Percentiles rank a stretch among this genome's conserved stretches.
These are phyloP conservation scores for Leccinum pachyderme DNA, from an alignment of 1,284 basidiomycete genomes.

Conservation along the genomic window DNA sequence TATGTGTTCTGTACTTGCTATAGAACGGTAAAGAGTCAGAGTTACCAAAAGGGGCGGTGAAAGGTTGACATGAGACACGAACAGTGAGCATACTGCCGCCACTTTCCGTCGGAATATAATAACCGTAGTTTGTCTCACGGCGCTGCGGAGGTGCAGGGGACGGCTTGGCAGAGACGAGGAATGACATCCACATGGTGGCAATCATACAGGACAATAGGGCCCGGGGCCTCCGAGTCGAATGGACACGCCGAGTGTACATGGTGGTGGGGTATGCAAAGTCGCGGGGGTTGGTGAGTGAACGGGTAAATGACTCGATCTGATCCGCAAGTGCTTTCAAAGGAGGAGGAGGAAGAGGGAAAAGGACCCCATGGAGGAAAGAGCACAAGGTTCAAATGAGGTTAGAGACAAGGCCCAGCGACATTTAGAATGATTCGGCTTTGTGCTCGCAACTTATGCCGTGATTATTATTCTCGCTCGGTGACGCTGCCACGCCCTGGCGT, in stretches of 20 bases:
- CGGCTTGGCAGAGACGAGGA: constrained; percentile 8
- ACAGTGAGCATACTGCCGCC: constrained; percentile 53
- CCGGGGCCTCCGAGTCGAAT: neutral
- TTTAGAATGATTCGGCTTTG: neutral
- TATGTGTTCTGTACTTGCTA: constrained; percentile 62
- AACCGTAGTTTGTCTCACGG: constrained; percentile 38
- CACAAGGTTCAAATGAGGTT: neutral
- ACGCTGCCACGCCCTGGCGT: neutral
- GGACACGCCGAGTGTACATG: constrained; percentile 6
- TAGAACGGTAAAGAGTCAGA: neutral
- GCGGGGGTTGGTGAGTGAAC: neutral
- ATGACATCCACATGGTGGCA: constrained; percentile 6
- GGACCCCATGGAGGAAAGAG: neutral
- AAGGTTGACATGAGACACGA: constrained; percentile 14
- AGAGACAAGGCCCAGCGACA: constrained; percentile 1
- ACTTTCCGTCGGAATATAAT: constrained; percentile 40
- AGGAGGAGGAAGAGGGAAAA: neutral
- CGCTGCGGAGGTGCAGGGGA: constrained; percentile 10
- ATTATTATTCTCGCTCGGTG: neutral
- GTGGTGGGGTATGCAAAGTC: neutral
- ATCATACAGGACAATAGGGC: constrained; percentile 10
- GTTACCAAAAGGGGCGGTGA: neutral
- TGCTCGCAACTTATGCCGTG: neutral
- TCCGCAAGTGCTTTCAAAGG: neutral
- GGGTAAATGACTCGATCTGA: neutral